Evolutionary conservation across 768 basidiomycete genomes (phyloP), one percentile per base, ranked within the genome.

Genomic region (Suillus spraguei): DNA sequence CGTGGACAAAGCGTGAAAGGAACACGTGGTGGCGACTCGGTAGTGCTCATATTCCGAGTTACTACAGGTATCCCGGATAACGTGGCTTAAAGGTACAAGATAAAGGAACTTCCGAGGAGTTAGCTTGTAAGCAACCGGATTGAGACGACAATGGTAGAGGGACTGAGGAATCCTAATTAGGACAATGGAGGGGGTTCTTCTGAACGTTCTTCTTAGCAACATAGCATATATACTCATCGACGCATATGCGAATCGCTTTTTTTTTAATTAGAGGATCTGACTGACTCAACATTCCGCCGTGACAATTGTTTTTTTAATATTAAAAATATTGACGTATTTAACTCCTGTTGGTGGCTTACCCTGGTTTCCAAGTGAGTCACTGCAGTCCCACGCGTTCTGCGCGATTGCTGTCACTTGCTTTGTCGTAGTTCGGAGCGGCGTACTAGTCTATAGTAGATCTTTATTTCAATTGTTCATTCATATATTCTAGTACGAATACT

Each of bases 361-460:
- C 56, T 58, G 56, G 38, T 58, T 58, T 41, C 56, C 38, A 58
- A 28, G 55, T 17, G 10, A 53, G 16, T 13, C 13, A 35, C 9
- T 6, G 14, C 7, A 11, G 11, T 49, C 14, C 22, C 22, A 24
- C 47, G 46, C 22, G 22, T 24, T 13, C 2, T 22, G 13, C 46
- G 46, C 22, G 22, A 24, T 47, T 49, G 47, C 47, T 49, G 22
- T 49, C 11, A 24, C 46, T 55, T 24, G 55, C 54, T 38, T 55
- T 55, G 52, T 53, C 20, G 33, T 9, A 13, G 6, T 11, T 20
- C 20, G 20, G 33, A 20, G 20, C n/a, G 33, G 53, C 33, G 35
- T n/a, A 13, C 17, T 35, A 28, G n/a, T n/a, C n/a, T n/a, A n/a
- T n/a, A n/a, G 28, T 28, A 28, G 28, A 4, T 4, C 28, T 28